phyloP scores from a whole-genome alignment of 805 yeast species.

The Candida piceae region DNA sequence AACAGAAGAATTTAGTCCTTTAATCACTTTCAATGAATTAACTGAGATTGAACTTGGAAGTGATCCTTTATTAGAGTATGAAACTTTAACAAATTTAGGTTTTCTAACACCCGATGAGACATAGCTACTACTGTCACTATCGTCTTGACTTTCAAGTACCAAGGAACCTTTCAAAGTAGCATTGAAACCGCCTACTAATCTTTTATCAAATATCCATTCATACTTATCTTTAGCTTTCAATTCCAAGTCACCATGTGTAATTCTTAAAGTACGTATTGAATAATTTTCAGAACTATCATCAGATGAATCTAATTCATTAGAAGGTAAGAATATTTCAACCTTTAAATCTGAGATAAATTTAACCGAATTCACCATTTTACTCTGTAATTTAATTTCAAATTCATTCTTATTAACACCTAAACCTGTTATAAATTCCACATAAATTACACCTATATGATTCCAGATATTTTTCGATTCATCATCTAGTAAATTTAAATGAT shows the following conservation, averaged over 20 bases:
- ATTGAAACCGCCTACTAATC: slow-evolving; percentile 55
- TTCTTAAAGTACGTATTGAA: slow-evolving; percentile 51
- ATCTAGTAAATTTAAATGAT: slow-evolving; percentile 49
- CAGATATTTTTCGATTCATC: slow-evolving; percentile 17
- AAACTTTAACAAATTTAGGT: slow-evolving; percentile 44
- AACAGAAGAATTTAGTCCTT: slow-evolving; percentile 54
- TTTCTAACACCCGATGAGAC: not conserved
- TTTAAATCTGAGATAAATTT: slow-evolving; percentile 43
- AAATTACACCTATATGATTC: slow-evolving; percentile 47
- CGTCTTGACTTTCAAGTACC: slow-evolving; percentile 5
- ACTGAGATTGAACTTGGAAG: slow-evolving; percentile 75
- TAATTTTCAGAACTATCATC: slow-evolving; percentile 20
- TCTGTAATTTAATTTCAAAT: slow-evolving; percentile 54
- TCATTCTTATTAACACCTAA: slow-evolving; percentile 50
- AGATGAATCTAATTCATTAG: too few species aligned
- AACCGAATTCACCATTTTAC: slow-evolving; percentile 41
- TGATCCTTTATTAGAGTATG: slow-evolving; percentile 59
- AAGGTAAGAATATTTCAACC: slow-evolving; percentile 34
- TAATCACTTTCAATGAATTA: slow-evolving; percentile 50
- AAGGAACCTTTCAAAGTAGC: slow-evolving; percentile 60
- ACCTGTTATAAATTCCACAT: slow-evolving; percentile 48
- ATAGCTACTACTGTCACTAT: slow-evolving; percentile 1
- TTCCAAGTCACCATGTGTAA: slow-evolving; percentile 75
- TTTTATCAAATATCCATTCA: slow-evolving; percentile 66
- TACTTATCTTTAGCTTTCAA: slow-evolving; percentile 44